Evolutionary conservation across 495 filamentous ascomycete genomes (phyloP), one percentile per base, ranked within the genome.

Genomic region (Penicillium parvum): DNA sequence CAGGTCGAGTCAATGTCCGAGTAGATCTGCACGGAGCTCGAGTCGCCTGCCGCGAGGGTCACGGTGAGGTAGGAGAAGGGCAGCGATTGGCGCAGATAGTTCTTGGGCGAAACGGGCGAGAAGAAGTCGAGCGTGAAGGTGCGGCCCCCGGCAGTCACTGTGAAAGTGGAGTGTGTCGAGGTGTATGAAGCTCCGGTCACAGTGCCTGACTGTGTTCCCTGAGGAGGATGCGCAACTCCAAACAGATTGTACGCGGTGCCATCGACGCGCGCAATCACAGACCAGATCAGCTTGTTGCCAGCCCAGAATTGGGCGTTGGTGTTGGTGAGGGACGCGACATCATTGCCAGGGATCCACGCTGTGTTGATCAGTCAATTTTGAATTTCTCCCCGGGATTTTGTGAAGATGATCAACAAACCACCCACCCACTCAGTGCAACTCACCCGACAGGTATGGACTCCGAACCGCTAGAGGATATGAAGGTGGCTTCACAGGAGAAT

Each of bases 11-110:
- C 69, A 35, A 75, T 70, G 26, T 66, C 69, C 3, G 56, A 55
- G 40, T 68, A 69, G 4, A 75, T 50, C 45, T 75, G 71, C 6
- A 75, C 54, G 4, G 51, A 50, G 22, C 36, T 45, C 9, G 43
- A 46, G 19, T 42, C 55, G 14, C 52, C 46, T 8, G 43, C 54
- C 7, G 50, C 43, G 14, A 81, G 81, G 42, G 79, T 66, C 17
- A 89, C 74, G 8, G 78, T 83, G n/a, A 94, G 45, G 58, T 91
- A 92, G 37, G 78, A 76, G 25, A 84, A 88, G 9, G 88, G 88
- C 20, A 91, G 73, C 12, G 84, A 80, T 63, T 92, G 88, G 40
- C 85, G 76, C 29, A 89, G 60, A 10, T 84, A 86, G 30, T 86
- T 89, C 1, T 82, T 81, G 4, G 86, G 84, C 1, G 86, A 91